phyloP scores from a whole-genome alignment of 1,284 basidiomycete genomes.

The Microbotryum intermedium region DNA sequence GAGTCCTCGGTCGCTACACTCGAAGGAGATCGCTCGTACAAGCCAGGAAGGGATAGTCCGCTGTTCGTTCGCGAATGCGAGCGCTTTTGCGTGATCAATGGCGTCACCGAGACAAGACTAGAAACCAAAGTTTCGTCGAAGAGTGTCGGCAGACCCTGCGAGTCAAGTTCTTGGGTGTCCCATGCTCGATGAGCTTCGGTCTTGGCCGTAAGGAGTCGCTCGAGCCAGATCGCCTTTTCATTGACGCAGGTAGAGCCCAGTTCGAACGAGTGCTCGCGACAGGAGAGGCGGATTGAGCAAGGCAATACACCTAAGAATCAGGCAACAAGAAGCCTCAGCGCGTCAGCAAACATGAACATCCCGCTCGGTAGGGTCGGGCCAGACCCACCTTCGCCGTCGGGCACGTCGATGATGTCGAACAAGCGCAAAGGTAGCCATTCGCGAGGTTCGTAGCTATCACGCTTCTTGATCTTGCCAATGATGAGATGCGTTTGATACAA shows the following conservation, averaged over 20 bases:
- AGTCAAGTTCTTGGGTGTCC: slow-evolving; percentile 14
- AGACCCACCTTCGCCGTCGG: slow-evolving; percentile 32
- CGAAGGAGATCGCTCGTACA: too few species aligned
- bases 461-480: slow-evolving; percentile 72
- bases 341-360: background rate
- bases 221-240: slow-evolving; percentile 79
- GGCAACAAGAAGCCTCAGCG: slow-evolving; percentile 3
- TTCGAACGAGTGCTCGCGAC: slow-evolving; percentile 63
- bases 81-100: background rate
- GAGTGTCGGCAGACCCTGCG: slow-evolving; percentile 10
- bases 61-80: background rate
- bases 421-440: slow-evolving; percentile 67
- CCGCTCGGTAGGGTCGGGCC: background rate
- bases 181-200: slow-evolving; percentile 8
- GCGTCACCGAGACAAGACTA: slow-evolving; percentile 5
- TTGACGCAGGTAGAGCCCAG: slow-evolving; percentile 64
- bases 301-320: slow-evolving; percentile 56
- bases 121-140: slow-evolving; percentile 25
- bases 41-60: background rate
- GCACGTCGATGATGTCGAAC: slow-evolving; percentile 30
- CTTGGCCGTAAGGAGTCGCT: slow-evolving; percentile 8
- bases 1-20: background rate
- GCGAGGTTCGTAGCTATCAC: slow-evolving; percentile 66
- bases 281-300: slow-evolving; percentile 65
- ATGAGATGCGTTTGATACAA: slow-evolving; percentile 77